Base-by-base conservation (phyloP, 176 grass and related monocot species). In the Phoenix dactylifera region DNA sequence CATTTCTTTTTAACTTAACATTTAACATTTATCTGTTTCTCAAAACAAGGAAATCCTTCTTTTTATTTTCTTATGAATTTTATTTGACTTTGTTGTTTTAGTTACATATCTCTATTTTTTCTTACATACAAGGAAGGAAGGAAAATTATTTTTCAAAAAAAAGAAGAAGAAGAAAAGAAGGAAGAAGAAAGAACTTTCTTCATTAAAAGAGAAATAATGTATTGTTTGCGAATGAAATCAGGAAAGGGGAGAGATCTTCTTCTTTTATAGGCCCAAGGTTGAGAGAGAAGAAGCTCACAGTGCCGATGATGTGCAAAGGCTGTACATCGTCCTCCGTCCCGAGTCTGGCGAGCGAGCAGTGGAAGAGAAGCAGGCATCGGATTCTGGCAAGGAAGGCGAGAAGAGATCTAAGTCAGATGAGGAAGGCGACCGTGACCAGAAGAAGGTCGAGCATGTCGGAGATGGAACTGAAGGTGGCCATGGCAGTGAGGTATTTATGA, bases 181-280 rank as follows among this genome's bases (percentile, higher is more conserved):
- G 1, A 44, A 12, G 35, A 44, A 44, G 9, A 7, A 7, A 44
- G 12, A 10, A 44, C 9, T 2, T 12, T 39, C 7, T 35, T 35
- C 0, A 35, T 35, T 9, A 35, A 7, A 1, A 39, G 7, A 39
- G 7, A 39, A 39, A 39, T 10, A 39, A 39, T 10, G 32, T 29
- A 29, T 29, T 29, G 4, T 30, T 6, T 6, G 4, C 35, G 1
- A 44, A 44, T 44, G 35, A 44, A 26, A 39, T 30, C 55, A 95
- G 91, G 91, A 87, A 62, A 90, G 76, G 39, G 91, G 91, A 22
- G 91, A 96, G 59, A 76, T 90, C 50, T 96, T 90, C 74, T 96
- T 96, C 83, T 90, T 96, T 77, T 96, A 90, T 76, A 75, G 91
- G 18, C 83, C 91, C 24, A 96, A 90, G 72, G 86, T 96, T 29